A percentile compares a stretch with the other conserved stretches of the same genome.
phyloP scores from a whole-genome alignment of 495 filamentous ascomycete species.

The Neurospora tetraspora region DNA sequence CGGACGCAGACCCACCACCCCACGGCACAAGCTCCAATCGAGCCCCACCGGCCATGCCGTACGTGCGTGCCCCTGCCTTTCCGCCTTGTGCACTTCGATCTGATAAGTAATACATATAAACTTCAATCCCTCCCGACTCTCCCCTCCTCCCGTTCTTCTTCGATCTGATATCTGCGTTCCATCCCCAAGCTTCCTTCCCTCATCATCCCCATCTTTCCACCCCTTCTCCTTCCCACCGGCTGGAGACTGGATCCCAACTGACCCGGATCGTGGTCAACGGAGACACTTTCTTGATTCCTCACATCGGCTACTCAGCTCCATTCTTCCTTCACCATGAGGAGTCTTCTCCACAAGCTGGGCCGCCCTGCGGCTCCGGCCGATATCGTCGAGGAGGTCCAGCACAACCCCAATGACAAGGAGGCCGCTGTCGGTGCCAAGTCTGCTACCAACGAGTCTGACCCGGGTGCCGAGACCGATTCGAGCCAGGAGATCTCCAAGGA shows the following conservation, averaged over 20 bases:
- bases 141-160: not conserved
- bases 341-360: not conserved
- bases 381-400: conserved; percentile 10
- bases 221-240: not conserved
- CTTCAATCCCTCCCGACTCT: not conserved
- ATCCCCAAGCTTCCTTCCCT: not conserved
- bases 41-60: not conserved
- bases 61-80: not conserved
- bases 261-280: not conserved
- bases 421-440: not conserved
- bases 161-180: not conserved
- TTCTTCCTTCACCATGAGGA: not conserved
- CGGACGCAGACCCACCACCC: not conserved
- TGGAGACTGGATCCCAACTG: not conserved
- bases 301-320: not conserved
- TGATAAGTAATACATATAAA: not conserved
- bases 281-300: not conserved
- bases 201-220: not conserved
- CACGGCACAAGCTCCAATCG: not conserved
- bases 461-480: conserved; percentile 5
- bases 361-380: conserved; percentile 1
- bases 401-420: conserved; percentile 14
- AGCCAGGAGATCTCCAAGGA: conserved; percentile 13
- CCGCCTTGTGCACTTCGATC: not conserved
- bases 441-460: not conserved